Evolutionary conservation across 2,329 filamentous ascomycete genomes (phyloP).

Genomic region (Alternaria triticimaculans): DNA sequence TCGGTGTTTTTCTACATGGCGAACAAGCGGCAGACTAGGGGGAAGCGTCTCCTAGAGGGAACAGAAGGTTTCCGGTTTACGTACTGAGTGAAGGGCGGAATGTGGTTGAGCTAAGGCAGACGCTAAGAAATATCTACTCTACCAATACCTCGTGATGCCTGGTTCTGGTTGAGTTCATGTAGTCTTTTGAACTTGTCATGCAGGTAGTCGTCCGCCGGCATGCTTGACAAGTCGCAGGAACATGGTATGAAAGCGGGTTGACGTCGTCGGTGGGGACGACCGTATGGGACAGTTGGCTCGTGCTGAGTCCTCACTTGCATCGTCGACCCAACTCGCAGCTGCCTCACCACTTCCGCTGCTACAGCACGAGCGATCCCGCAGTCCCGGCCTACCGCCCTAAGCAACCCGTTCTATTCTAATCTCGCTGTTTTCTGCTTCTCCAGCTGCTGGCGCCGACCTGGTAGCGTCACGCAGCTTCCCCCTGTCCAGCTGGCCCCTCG

Average conservation of each 20-base stretch:
- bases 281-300: constrained; percentile 16
- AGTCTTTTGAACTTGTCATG: background rate
- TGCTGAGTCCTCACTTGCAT: constrained; percentile 20
- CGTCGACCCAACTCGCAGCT: constrained; percentile 18
- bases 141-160: background rate
- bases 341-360: constrained; percentile 21
- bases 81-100: constrained; percentile 34
- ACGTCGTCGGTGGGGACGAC: constrained; percentile 29
- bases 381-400: constrained; percentile 7
- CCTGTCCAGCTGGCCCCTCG: constrained; percentile 30
- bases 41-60: constrained; percentile 59
- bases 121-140: background rate
- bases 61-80: constrained; percentile 56
- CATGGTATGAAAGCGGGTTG: constrained; percentile 23
- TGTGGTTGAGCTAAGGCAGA: background rate
- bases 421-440: background rate
- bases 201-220: background rate
- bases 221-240: constrained; percentile 2
- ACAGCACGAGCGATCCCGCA: constrained; percentile 26
- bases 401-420: background rate
- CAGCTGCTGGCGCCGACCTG: constrained; percentile 14
- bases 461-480: constrained; percentile 14
- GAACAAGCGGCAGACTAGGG: constrained; percentile 58
- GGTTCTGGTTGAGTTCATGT: background rate
- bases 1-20: constrained; percentile 60